These are phyloP conservation scores for Pythium pyrilobum DNA, from an alignment of 352 stramenopile genomes.

Conservation along the genomic window DNA sequence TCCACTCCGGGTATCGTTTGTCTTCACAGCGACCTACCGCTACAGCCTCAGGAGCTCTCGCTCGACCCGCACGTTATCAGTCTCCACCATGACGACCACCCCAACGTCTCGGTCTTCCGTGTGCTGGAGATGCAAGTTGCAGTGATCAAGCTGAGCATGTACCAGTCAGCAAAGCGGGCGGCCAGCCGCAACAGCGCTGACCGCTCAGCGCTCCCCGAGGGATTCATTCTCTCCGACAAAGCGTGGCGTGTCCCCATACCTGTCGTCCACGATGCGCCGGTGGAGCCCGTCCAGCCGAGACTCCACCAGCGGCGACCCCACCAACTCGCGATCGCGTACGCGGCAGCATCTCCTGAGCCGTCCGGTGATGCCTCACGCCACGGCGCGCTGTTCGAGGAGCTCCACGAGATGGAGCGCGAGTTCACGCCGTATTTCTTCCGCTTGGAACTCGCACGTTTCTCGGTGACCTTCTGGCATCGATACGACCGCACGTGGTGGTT, in stretches of 20 bases:
- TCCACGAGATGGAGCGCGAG: conserved; percentile 27
- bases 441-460: conserved; percentile 60
- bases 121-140: conserved; percentile 9
- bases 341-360: neutral
- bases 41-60: conserved; percentile 1
- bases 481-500: conserved; percentile 84
- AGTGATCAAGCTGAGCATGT: conserved; percentile 10
- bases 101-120: neutral
- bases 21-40: neutral
- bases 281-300: conserved; percentile 3
- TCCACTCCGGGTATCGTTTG: neutral
- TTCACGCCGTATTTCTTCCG: conserved; percentile 54
- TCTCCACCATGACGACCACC: neutral
- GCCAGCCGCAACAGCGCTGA: neutral
- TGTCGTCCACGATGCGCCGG: conserved; percentile 16
- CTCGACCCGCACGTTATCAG: neutral
- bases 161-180: conserved; percentile 1
- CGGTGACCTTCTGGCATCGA: conserved; percentile 61
- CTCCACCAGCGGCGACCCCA: conserved; percentile 18
- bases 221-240: conserved; percentile 12
- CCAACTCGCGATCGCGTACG: conserved; percentile 24
- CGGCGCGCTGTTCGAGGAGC: conserved; percentile 22
- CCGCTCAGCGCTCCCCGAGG: neutral
- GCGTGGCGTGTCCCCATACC: conserved; percentile 24
- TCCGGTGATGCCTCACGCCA: neutral